These are phyloP conservation scores for Paspalum vaginatum DNA, from an alignment of 176 grass and related monocot genomes.

Conservation along the genomic window DNA sequence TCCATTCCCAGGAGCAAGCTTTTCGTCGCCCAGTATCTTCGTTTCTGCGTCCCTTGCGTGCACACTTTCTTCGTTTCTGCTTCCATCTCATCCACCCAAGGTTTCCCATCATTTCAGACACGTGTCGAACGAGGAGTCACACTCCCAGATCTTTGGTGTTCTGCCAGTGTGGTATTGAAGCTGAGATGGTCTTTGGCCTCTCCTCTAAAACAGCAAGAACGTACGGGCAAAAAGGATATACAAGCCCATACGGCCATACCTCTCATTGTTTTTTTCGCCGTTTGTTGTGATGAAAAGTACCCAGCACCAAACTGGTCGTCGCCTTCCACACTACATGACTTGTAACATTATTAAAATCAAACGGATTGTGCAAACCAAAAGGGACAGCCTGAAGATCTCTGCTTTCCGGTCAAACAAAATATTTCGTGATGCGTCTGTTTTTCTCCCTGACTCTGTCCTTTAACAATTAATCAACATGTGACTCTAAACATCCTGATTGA, in stretches of 20 bases:
- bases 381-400: not conserved
- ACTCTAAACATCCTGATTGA: slow-evolving; percentile 18
- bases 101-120: not conserved
- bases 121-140: not conserved
- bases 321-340: slow-evolving; percentile 10
- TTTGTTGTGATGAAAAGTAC: slow-evolving; percentile 21
- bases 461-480: not conserved
- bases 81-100: not conserved
- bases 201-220: not conserved
- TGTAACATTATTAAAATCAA: not conserved
- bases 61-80: not conserved
- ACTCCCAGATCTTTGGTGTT: not conserved
- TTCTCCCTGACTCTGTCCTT: not conserved
- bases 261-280: not conserved
- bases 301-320: slow-evolving; percentile 3
- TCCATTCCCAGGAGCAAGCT: too few species aligned
- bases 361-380: not conserved
- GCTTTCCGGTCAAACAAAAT: slow-evolving; percentile 29
- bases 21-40: not conserved
- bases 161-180: not conserved
- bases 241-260: not conserved
- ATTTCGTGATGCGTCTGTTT: not conserved
- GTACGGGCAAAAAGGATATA: not conserved
- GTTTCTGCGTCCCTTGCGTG: not conserved
- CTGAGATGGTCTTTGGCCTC: not conserved